Percentiles rank a stretch among this genome's conserved stretches.
Evolutionary conservation across 2,329 filamentous ascomycete genomes (phyloP).

Genomic region (Paecilomyces variotii): DNA sequence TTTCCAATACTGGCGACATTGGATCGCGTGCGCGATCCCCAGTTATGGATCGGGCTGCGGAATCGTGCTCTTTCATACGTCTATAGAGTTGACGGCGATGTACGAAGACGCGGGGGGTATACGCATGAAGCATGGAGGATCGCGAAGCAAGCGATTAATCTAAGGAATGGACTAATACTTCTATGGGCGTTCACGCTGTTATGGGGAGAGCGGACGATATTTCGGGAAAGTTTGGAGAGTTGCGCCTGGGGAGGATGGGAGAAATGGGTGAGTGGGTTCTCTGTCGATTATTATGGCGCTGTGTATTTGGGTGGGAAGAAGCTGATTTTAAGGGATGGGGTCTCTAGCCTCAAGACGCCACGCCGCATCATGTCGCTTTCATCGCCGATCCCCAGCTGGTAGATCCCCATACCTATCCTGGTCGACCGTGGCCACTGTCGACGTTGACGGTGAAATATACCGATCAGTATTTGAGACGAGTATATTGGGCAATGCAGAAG

Average conservation of each 20-base stretch:
- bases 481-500: conserved; percentile 70
- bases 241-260: conserved; percentile 90
- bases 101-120: conserved; percentile 10
- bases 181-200: conserved; percentile 72
- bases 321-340: neutral
- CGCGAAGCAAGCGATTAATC: conserved; percentile 16
- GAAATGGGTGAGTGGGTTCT: conserved; percentile 62
- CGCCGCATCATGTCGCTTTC: conserved; percentile 75
- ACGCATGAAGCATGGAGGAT: conserved; percentile 8
- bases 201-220: conserved; percentile 78
- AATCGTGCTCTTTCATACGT: conserved; percentile 2
- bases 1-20: conserved; percentile 5
- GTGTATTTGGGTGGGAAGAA: conserved; percentile 2
- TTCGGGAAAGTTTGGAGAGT: conserved; percentile 58
- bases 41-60: conserved; percentile 15
- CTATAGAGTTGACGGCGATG: conserved; percentile 4
- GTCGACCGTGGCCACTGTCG: conserved; percentile 66
- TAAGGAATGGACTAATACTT: conserved; percentile 59
- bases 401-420: conserved; percentile 91
- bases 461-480: conserved; percentile 80
- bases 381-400: conserved; percentile 87
- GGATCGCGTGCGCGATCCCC: conserved; percentile 10
- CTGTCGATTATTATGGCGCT: neutral
- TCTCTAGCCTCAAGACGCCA: conserved; percentile 62
- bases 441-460: conserved; percentile 63